phyloP scores from a whole-genome alignment of 768 basidiomycete species.

The Boletus patriciae region DNA sequence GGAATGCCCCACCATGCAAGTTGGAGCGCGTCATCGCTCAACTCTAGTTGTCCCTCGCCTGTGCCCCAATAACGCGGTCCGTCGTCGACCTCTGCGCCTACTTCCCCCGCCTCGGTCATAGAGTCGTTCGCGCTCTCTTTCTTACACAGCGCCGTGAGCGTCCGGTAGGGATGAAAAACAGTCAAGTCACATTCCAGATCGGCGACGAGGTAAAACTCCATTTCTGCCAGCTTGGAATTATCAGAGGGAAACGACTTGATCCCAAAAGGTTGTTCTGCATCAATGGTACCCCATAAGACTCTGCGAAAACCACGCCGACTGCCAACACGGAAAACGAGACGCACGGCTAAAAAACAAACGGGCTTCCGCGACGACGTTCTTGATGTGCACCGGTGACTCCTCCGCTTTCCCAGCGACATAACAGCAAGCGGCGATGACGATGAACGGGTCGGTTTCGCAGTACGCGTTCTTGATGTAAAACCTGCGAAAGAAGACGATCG shows the following conservation, averaged over 20 bases:
- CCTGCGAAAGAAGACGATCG: conserved; percentile 92
- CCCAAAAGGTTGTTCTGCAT: conserved; percentile 67
- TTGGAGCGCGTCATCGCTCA: conserved; percentile 77
- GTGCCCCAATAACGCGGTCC: conserved; percentile 74
- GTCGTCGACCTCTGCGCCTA: conserved; percentile 56
- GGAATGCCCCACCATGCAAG: conserved; percentile 73
- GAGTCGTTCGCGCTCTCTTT: conserved; percentile 45
- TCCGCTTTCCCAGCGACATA: conserved; percentile 98
- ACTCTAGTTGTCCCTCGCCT: conserved; percentile 73
- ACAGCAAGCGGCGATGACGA: conserved; percentile 89
- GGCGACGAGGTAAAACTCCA: conserved; percentile 98
- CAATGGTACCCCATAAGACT: neutral
- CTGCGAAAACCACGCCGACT: neutral
- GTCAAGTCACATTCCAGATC: conserved; percentile 94
- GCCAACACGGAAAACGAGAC: conserved; percentile 23
- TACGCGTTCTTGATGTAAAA: conserved; percentile 96
- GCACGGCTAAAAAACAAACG: conserved; percentile 70
- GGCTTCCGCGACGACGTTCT: conserved; percentile 85
- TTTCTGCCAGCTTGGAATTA: conserved; percentile 91
- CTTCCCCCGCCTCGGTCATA: conserved; percentile 55
- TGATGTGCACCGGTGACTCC: conserved; percentile 93
- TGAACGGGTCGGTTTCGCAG: conserved; percentile 93
- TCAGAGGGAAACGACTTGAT: conserved; percentile 83
- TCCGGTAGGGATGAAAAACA: conserved; percentile 94
- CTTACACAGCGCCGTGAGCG: conserved; percentile 74